phyloP scores from a whole-genome alignment of 2,329 filamentous ascomycete genomes.

The Penicillium sp. region DNA sequence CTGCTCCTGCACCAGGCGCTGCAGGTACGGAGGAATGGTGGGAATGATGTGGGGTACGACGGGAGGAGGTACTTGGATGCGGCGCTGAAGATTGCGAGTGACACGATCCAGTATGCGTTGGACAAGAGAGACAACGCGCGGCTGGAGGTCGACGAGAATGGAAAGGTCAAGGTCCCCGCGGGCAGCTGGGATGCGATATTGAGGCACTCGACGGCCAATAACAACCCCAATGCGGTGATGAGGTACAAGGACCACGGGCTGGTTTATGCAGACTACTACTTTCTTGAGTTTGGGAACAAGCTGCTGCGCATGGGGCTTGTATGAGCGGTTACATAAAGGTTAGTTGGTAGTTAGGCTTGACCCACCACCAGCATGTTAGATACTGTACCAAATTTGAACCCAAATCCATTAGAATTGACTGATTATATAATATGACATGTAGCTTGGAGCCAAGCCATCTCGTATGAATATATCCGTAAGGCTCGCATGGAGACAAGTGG shows the following conservation, averaged over 20 bases:
- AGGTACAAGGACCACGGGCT: conserved; percentile 42
- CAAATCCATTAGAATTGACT: too few species aligned
- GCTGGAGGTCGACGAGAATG: neutral
- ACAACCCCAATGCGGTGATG: conserved; percentile 37
- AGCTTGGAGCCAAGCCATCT: too few species aligned
- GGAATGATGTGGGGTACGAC: neutral
- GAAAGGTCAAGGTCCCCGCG: conserved; percentile 13
- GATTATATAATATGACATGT: too few species aligned
- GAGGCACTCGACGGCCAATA: conserved; percentile 40
- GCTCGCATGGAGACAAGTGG: too few species aligned
- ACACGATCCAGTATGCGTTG: neutral
- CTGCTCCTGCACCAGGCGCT: conserved; percentile 38
- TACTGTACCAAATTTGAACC: too few species aligned
- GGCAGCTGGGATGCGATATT: conserved; percentile 40
- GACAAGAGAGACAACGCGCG: neutral
- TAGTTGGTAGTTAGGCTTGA: too few species aligned
- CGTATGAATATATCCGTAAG: too few species aligned
- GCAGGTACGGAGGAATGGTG: neutral
- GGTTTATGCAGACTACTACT: conserved; percentile 45
- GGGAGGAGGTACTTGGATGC: neutral
- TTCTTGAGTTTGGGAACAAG: conserved; percentile 44
- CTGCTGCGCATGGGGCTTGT: conserved; percentile 27
- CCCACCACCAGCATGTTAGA: too few species aligned
- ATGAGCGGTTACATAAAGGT: neutral
- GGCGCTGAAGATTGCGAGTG: neutral